Percentiles rank a stretch among this genome's conserved stretches.
Evolutionary conservation across 352 stramenopile genomes (phyloP).

Genomic region (Phytophthora lateralis): DNA sequence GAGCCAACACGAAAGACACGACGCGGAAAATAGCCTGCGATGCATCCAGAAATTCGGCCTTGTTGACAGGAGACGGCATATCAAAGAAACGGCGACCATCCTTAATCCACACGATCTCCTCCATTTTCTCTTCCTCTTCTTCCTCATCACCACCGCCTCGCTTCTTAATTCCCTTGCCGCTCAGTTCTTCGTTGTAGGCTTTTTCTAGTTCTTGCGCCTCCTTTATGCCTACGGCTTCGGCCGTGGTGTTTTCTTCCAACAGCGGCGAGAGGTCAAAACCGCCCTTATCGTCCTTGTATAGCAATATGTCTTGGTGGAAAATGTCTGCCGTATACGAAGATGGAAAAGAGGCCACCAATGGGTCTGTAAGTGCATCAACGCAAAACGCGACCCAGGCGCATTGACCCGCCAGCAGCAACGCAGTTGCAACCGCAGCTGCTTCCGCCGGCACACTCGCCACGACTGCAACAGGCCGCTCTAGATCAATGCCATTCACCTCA

Average conservation of each 20-base stretch:
- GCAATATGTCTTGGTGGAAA: conserved; percentile 46
- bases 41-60: conserved; percentile 66
- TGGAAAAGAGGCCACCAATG: conserved; percentile 45
- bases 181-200: conserved; percentile 53
- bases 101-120: conserved; percentile 60
- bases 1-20: conserved; percentile 82
- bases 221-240: conserved; percentile 11
- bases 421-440: conserved; percentile 68
- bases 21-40: conserved; percentile 76
- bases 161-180: conserved; percentile 42
- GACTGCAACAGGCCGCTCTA: conserved; percentile 47
- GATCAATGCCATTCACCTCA: conserved; percentile 44
- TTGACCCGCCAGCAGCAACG: conserved; percentile 49
- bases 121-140: conserved; percentile 24
- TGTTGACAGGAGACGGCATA: conserved; percentile 75
- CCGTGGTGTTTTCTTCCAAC: conserved; percentile 5
- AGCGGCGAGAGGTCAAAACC: conserved; percentile 65
- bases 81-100: conserved; percentile 77
- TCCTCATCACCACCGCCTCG: conserved; percentile 19
- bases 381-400: conserved; percentile 45
- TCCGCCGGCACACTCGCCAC: conserved; percentile 50
- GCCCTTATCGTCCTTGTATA: conserved; percentile 52
- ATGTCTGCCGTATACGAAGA: conserved; percentile 46
- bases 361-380: conserved; percentile 42
- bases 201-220: conserved; percentile 41